Evolutionary conservation across 495 filamentous ascomycete species (phyloP).

Genomic region (Extremus antarcticus): DNA sequence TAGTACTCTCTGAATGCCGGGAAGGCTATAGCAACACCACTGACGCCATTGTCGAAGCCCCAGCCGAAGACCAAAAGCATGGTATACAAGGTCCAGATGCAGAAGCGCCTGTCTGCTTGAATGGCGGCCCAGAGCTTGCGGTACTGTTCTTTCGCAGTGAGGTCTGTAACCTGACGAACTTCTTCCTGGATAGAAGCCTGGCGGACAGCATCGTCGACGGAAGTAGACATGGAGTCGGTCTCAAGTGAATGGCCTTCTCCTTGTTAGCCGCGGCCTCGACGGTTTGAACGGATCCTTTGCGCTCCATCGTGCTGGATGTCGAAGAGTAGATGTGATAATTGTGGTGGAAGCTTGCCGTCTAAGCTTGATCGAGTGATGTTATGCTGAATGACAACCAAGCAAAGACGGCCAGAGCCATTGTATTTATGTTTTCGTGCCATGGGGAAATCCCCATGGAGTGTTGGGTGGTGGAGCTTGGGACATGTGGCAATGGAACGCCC

Average conservation of each 20-base stretch:
- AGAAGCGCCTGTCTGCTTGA: neutral
- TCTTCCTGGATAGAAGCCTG: slow-evolving; percentile 2
- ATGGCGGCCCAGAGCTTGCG: neutral
- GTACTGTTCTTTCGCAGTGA: slow-evolving; percentile 2
- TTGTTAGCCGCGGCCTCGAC: neutral
- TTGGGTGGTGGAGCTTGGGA: neutral
- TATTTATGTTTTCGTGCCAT: neutral
- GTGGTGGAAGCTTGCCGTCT: neutral
- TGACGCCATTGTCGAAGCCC: neutral
- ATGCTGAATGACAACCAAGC: neutral
- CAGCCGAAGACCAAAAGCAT: slow-evolving; percentile 2
- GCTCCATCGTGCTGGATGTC: neutral
- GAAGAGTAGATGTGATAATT: too few species aligned
- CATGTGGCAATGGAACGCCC: neutral
- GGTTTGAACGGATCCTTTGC: neutral
- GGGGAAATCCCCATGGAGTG: neutral
- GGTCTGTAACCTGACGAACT: neutral
- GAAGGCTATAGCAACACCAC: neutral
- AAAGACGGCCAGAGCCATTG: neutral
- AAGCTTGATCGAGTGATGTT: neutral
- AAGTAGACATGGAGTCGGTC: neutral
- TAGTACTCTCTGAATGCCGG: neutral
- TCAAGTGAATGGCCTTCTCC: neutral
- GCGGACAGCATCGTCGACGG: neutral
- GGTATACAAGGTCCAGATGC: neutral